These are phyloP conservation scores for Aspergillus udagawae DNA, from an alignment of 2,329 filamentous ascomycete genomes.

Conservation along the genomic window DNA sequence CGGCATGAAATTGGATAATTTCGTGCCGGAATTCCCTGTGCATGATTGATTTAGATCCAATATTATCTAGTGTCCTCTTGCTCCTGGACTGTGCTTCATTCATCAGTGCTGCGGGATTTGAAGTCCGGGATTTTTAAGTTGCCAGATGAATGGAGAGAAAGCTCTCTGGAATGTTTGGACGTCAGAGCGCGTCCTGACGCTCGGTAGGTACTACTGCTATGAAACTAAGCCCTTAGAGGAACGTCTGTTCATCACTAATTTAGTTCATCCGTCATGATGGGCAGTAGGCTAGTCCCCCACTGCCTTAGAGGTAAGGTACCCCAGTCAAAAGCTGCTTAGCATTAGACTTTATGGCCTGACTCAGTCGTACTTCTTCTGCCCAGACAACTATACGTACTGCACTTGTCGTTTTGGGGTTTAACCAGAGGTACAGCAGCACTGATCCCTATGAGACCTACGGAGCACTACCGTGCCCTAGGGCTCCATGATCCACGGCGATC, in stretches of 20 bases:
- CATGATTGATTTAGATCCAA: background rate
- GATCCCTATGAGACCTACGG: background rate
- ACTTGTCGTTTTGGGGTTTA: background rate
- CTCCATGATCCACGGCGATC: background rate
- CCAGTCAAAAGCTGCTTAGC: background rate
- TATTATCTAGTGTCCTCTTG: background rate
- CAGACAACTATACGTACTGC: background rate
- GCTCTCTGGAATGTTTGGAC: background rate
- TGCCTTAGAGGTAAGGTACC: background rate
- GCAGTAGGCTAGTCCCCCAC: background rate
- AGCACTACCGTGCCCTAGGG: background rate
- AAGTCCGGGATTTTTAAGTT: background rate
- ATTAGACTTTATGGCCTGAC: background rate
- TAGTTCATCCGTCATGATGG: background rate
- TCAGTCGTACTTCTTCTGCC: background rate
- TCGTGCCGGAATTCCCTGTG: background rate
- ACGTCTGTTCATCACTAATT: background rate
- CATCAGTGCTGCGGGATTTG: background rate
- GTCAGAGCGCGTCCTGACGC: background rate
- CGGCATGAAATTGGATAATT: slow-evolving; percentile 1
- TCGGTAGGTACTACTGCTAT: background rate
- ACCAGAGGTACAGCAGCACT: slow-evolving; percentile 8
- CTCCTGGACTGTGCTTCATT: too few species aligned
- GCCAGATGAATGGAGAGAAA: background rate
- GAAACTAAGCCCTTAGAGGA: background rate